phyloP scores from a whole-genome alignment of 495 filamentous ascomycete genomes.

The Xylaria cubensis region DNA sequence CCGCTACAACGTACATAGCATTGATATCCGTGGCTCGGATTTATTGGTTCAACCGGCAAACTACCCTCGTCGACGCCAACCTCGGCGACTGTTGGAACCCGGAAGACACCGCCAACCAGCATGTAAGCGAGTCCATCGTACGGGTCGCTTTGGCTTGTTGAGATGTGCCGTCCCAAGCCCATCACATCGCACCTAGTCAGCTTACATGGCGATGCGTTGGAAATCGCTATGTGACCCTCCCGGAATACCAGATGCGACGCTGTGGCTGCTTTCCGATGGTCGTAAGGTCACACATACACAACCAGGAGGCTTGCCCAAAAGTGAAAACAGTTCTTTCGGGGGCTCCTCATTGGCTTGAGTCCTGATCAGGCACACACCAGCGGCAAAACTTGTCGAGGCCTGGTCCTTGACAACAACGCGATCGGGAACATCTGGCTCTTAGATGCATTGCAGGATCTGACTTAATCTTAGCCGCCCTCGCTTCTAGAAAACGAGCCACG shows the following conservation, averaged over 20 bases:
- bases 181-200: conserved; percentile 34
- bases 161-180: conserved; percentile 19
- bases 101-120: conserved; percentile 27
- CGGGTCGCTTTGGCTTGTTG: conserved; percentile 16
- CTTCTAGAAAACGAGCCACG: conserved; percentile 25
- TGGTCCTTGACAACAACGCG: conserved; percentile 42
- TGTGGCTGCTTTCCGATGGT: conserved; percentile 43
- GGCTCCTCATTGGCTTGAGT: conserved; percentile 37
- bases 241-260: conserved; percentile 39
- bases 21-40: conserved; percentile 42
- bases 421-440: conserved; percentile 38
- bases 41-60: conserved; percentile 39
- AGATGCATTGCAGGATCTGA: conserved; percentile 48
- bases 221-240: conserved; percentile 38
- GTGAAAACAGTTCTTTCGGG: conserved; percentile 18
- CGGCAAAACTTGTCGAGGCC: conserved; percentile 32
- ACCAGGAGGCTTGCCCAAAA: conserved; percentile 1
- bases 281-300: conserved; percentile 23
- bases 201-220: conserved; percentile 38
- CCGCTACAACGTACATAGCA: conserved; percentile 28
- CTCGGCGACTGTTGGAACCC: conserved; percentile 30
- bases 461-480: conserved; percentile 30
- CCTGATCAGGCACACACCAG: conserved; percentile 8
- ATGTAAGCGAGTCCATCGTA: conserved; percentile 26
- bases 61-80: conserved; percentile 25